Evolutionary conservation across 495 filamentous ascomycete genomes (phyloP).

Genomic region (Rhizodiscina lignyota): DNA sequence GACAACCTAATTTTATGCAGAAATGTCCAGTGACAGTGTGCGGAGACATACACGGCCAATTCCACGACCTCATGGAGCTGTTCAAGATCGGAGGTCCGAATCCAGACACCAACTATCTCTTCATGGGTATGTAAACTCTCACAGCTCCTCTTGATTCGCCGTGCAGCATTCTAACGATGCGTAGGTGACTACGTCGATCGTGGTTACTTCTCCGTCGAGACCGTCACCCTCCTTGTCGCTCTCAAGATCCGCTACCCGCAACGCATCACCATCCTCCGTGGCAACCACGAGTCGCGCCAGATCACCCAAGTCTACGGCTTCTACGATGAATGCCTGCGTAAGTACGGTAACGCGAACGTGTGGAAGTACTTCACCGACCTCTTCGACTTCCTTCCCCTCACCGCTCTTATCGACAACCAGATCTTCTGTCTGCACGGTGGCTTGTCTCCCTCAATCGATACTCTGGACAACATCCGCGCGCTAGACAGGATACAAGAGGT

Average conservation of each 20-base stretch:
- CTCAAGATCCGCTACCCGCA: conserved; percentile 97
- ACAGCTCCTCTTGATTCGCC: background rate
- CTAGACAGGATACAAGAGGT: conserved; percentile 97
- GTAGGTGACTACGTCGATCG: conserved; percentile 91
- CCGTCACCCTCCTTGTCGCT: conserved; percentile 83
- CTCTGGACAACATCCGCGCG: conserved; percentile 91
- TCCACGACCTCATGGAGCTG: conserved; percentile 97
- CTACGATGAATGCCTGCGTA: conserved; percentile 94
- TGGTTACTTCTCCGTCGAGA: conserved; percentile 94
- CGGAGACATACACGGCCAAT: conserved; percentile 60
- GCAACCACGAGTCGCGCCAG: conserved; percentile 94
- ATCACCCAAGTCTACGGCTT: conserved; percentile 98
- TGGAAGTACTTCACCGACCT: conserved; percentile 99
- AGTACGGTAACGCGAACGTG: conserved; percentile 93
- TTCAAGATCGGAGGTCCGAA: conserved; percentile 92
- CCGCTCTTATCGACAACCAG: conserved; percentile 97
- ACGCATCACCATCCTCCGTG: conserved; percentile 90
- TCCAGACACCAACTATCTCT: conserved; percentile 95
- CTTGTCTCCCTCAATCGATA: conserved; percentile 90
- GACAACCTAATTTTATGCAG: conserved; percentile 4
- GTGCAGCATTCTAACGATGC: background rate
- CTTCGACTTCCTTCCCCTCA: conserved; percentile 96
- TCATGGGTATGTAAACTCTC: conserved; percentile 32
- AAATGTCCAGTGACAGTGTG: conserved; percentile 30
- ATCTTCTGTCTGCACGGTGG: conserved; percentile 97